Evolutionary conservation across 495 filamentous ascomycete species (phyloP), one percentile per base, ranked within the genome.

Genomic region (Lophium mytilinum): DNA sequence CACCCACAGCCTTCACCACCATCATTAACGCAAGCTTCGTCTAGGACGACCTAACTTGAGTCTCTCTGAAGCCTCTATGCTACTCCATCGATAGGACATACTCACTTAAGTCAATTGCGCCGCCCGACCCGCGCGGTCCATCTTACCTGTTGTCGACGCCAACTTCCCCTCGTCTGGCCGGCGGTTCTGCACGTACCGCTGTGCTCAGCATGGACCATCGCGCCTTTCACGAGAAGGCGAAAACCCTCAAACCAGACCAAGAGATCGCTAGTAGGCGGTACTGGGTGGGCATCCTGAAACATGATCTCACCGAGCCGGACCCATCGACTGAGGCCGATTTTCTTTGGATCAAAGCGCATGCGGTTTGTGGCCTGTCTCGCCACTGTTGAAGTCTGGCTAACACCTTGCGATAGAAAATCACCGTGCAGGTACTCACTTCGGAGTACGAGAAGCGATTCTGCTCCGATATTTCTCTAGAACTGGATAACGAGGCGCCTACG

Each of bases 311-410:
- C n/a, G 37, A 36, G 15, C 10, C 55, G 11, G 30, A 43, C 15
- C 15, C 17, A 0, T 24, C 66, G 76, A 36, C 40, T 7, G 61
- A 68, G 43, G 51, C 37, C 1, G 71, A 72, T 40, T 72, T 73
- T 24, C 46, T 72, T 4, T 74, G 71, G 70, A 62, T 73, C 12
- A 71, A 71, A 49, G 62, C 65, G 21, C 66, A 68, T 45, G 40
- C 30, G 36, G 72, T 72, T 59, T 60, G 68, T 45, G 21, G 24
- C 24, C 24, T 30, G 24, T 6, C 24, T 6, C 24, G 6, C 2
- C 24, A 2, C 24, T 6, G 6, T 2, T 30, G 6, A 30, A 6
- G 24, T 30, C 24, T 30, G 6, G 24, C 24, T 30, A 30, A 30
- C 24, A 30, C 6, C 3, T 30, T 30, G 24, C 24, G 24, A 41